phyloP scores from a whole-genome alignment of 2,329 filamentous ascomycete species.

The Zarea fungicola region DNA sequence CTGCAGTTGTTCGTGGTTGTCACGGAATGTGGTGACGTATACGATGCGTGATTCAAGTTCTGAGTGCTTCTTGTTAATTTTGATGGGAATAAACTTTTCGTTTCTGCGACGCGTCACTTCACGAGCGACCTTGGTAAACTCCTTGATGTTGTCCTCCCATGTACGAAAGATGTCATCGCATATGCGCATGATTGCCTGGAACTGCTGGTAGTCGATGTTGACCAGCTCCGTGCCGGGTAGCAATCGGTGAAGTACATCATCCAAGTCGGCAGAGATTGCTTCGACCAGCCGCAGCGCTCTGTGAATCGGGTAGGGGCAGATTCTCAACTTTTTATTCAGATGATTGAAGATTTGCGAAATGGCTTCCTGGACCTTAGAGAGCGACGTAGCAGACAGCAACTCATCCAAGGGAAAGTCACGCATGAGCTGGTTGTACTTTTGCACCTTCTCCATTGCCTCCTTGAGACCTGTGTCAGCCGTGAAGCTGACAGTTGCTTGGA shows the following conservation, averaged over 20 bases:
- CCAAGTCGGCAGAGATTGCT: constrained; percentile 89
- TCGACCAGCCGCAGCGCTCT: constrained; percentile 92
- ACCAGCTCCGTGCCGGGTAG: constrained; percentile 84
- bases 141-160: constrained; percentile 95
- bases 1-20: constrained; percentile 96
- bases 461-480: constrained; percentile 92
- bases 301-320: constrained; percentile 91
- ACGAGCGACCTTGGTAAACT: constrained; percentile 95
- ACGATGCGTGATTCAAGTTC: constrained; percentile 86
- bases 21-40: constrained; percentile 90
- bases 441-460: constrained; percentile 91
- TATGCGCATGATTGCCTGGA: constrained; percentile 75
- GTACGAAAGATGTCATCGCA: constrained; percentile 81
- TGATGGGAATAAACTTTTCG: constrained; percentile 98
- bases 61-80: constrained; percentile 81
- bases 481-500: constrained; percentile 96
- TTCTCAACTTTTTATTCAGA: constrained; percentile 95
- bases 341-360: constrained; percentile 87
- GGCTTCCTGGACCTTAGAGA: constrained; percentile 84
- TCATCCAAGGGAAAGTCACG: constrained; percentile 96
- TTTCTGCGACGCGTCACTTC: constrained; percentile 90
- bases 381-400: constrained; percentile 81
- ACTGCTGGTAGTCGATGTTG: constrained; percentile 88
- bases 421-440: constrained; percentile 99
- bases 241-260: constrained; percentile 77